Evolutionary conservation across 2,329 filamentous ascomycete genomes (phyloP).

Genomic region (Penicillium sumatraense): DNA sequence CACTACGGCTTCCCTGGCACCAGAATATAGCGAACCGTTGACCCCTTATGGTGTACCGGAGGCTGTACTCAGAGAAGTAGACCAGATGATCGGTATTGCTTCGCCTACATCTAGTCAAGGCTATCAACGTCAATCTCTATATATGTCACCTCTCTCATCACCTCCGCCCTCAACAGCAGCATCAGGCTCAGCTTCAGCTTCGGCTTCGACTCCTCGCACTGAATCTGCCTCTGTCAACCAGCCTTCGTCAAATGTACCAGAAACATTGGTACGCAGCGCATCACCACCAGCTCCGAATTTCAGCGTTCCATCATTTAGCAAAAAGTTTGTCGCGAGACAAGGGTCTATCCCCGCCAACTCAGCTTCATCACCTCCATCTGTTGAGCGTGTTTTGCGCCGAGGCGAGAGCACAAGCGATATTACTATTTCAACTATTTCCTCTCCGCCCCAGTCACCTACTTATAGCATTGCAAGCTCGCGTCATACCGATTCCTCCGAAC

Average conservation of each 20-base stretch:
- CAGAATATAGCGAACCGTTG: conserved; percentile 3
- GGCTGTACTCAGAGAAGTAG: conserved; percentile 14
- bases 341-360: conserved; percentile 18
- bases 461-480: conserved; percentile 30
- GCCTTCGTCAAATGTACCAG: conserved; percentile 30
- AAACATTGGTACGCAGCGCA: conserved; percentile 31
- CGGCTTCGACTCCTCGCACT: conserved; percentile 6
- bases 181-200: neutral
- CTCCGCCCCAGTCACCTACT: conserved; percentile 39
- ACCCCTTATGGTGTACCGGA: conserved; percentile 16
- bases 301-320: conserved; percentile 47
- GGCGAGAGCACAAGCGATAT: conserved; percentile 21
- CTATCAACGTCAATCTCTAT: conserved; percentile 35
- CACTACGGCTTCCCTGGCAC: conserved; percentile 22
- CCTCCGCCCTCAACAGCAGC: conserved; percentile 5
- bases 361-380: conserved; percentile 20
- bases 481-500: conserved; percentile 26
- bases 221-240: conserved; percentile 26
- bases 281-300: conserved; percentile 47
- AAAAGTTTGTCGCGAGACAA: conserved; percentile 36
- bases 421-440: conserved; percentile 29
- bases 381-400: conserved; percentile 14
- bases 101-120: conserved; percentile 28
- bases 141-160: conserved; percentile 12
- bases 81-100: conserved; percentile 18